Evolutionary conservation across 169 alveolate genomes (phyloP), one percentile per base, ranked within the genome.

Genomic region (Babesia sp.): DNA sequence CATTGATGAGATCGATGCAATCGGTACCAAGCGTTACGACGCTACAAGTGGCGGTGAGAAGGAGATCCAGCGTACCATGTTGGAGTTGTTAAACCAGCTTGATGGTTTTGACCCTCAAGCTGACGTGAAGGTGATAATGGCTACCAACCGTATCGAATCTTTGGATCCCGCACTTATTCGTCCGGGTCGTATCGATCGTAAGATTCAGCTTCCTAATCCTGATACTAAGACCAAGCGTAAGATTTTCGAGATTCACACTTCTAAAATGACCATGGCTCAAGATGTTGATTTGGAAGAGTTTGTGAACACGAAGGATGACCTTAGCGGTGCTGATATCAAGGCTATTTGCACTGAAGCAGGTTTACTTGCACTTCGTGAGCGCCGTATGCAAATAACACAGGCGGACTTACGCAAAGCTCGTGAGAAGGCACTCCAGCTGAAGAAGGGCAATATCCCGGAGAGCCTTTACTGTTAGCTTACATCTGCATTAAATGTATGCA

Each of bases 121-220:
- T 14, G 99, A 98, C 80, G 99, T 98, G 70, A 98, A 98, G 91
- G 99, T 97, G 45, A 97, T 97, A 83, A 91, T 97, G 96, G 99
- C 99, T 7, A 97, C 99, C 0, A 98, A 98, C 92, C 91, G 97
- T 78, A 97, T 97, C 29, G 99, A 98, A 71, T 84, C 98, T 1
- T 93, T 97, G 31, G 99, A 98, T 75, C 99, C 99, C 12, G 99
- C 99, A 26, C 90, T 98, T 71, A 97, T 98, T 50, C 90, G 99
- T 54, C 99, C 99, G 2, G 99, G 99, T 41, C 93, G 99, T 72
- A 97, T 98, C 74, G 99, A 98, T 89, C 94, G 99, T 69, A 98
- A 98, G 92, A 98, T 98, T 41, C 98, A 97, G 77, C 93, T 98
- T 74, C 99, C 99, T 16, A 90, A 93, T 41, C 99, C 99, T 14